Evolutionary conservation across 106 monocot species (phyloP), one percentile per base, ranked within the genome.

Genomic region (Cymbidium sinense): DNA sequence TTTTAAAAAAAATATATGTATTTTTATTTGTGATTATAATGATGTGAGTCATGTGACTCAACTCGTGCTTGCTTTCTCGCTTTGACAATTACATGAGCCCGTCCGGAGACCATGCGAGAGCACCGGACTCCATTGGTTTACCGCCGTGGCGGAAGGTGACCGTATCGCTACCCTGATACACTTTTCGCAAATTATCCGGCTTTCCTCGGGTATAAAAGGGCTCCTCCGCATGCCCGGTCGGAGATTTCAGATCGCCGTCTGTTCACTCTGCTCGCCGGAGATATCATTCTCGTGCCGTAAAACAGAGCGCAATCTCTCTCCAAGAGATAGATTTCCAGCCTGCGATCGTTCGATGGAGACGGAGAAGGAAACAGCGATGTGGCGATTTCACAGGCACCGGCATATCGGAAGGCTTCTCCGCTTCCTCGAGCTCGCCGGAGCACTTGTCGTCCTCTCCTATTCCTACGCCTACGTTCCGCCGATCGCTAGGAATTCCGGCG

Each of bases 391-490:
- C 28, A 62, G 61, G 13, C 33, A 81, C 79, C 76, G 37, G 75
- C 65, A 70, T 21, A 34, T 77, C 34, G 65, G 74, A 18, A 23
- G 27, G 23, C 43, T 75, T 29, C 77, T 86, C 34, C 82, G 86
- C 31, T 74, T 79, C 30, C 37, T 74, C 18, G 86, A 85, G 78
- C 75, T 52, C 41, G 50, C 75, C 28, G 81, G 34, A 21, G 78
- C 76, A 35, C 37, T 86, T 34, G 43, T 84, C 75, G 12, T 85
- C 29, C 77, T 87, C 34, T 78, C 79, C 37, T 85, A 82, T 79
- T 78, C 79, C 61, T 78, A 85, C 37, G 39, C 77, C 25, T 75
- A 73, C 44, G 36, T 82, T 70, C 86, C 84, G 2, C 37, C 76
- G 41, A 79, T 77, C 28, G 86, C 85, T 21, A 28, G 73, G 3